Conservation (phyloP, 2,329 filamentous ascomycete genomes). For the Phaeomoniella chlamydospora region DNA sequence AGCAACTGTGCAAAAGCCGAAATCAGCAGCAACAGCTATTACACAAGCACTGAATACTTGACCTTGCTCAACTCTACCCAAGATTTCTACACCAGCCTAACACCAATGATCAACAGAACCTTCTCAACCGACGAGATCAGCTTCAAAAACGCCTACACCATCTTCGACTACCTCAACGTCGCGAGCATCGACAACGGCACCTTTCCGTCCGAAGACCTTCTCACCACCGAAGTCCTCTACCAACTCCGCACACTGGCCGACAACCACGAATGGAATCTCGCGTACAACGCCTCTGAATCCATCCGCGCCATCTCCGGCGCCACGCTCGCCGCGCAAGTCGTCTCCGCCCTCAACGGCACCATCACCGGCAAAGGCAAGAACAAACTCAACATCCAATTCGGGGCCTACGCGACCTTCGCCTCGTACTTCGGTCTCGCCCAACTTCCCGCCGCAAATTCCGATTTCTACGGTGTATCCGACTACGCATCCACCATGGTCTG, state of each 20-base stretch:
- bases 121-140: constrained; percentile 33
- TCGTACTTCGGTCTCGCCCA: constrained; percentile 47
- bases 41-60: constrained; percentile 34
- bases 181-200: constrained; percentile 47
- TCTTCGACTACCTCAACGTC: constrained; percentile 50
- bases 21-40: constrained; percentile 45
- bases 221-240: constrained; percentile 43
- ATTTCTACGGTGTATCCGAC: constrained; percentile 68
- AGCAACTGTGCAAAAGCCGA: constrained; percentile 40
- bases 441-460: constrained; percentile 31
- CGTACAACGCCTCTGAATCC: constrained; percentile 52
- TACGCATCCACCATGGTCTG: constrained; percentile 74
- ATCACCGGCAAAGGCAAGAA: constrained; percentile 20
- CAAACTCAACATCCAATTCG: constrained; percentile 41
- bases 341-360: constrained; percentile 28
- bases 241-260: constrained; percentile 63
- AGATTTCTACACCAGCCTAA: constrained; percentile 37
- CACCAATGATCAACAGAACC: constrained; percentile 36
- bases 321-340: constrained; percentile 50
- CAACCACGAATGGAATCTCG: constrained; percentile 66
- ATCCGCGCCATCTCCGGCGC: constrained; percentile 40
- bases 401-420: constrained; percentile 45
- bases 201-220: constrained; percentile 44
- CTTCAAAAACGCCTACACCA: constrained; percentile 52
- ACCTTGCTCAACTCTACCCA: constrained; percentile 31